These are phyloP conservation scores for Solanum pennellii DNA, from an alignment of 257 asterid genomes.

Conservation along the genomic window DNA sequence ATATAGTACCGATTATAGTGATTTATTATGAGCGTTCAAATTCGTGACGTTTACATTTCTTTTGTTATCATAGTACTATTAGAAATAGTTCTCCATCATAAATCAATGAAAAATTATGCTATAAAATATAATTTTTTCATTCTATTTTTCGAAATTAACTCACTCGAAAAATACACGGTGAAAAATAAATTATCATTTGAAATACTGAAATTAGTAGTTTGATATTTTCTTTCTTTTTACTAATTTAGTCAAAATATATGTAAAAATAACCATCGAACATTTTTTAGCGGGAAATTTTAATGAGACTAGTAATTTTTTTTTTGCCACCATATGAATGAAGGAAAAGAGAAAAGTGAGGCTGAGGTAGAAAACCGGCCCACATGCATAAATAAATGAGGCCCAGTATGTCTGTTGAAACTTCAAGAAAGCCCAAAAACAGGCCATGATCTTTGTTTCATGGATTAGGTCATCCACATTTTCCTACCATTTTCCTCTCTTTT, in stretches of 20 bases:
- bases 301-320: neutral
- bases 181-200: too few relatives aligned
- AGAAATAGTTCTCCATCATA: neutral
- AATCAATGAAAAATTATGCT: neutral
- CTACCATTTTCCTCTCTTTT: neutral
- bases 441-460: constrained; percentile 15
- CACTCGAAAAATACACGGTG: fast-evolving
- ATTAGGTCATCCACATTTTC: constrained; percentile 17
- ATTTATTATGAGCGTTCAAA: too few relatives aligned
- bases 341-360: constrained; percentile 8
- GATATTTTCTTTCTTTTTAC: too few relatives aligned
- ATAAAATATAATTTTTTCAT: too few relatives aligned
- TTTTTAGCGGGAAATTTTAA: too few relatives aligned
- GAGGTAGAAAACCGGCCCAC: constrained; percentile 18
- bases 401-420: constrained; percentile 1
- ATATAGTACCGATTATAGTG: neutral
- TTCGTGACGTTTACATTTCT: too few relatives aligned
- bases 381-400: constrained; percentile 15
- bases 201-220: neutral
- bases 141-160: too few relatives aligned
- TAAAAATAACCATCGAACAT: too few relatives aligned
- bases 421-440: constrained; percentile 29
- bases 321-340: neutral
- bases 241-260: too few relatives aligned
- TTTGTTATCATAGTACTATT: too few relatives aligned